phyloP scores from a whole-genome alignment of 129 eudicot genomes.

The Lactuca saligna region DNA sequence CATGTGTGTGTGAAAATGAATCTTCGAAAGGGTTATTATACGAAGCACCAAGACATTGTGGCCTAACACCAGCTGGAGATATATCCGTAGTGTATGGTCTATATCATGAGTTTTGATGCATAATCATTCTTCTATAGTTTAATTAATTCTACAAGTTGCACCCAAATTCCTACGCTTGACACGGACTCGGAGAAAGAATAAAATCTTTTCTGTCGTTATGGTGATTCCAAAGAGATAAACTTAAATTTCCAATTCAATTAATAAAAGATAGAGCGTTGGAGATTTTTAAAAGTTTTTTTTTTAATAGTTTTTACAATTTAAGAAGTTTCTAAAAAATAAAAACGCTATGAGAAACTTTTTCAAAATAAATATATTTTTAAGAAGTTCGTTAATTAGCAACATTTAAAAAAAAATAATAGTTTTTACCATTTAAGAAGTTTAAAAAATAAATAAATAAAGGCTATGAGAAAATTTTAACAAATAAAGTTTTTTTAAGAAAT shows the following conservation, averaged over 20 bases:
- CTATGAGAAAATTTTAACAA: no score
- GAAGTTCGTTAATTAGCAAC: no score
- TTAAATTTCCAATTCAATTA: neutral
- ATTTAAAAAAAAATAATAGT: no score
- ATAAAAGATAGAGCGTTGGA: no score
- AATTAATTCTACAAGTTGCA: neutral
- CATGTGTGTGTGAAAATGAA: neutral
- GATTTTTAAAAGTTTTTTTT: no score
- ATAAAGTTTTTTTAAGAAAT: no score
- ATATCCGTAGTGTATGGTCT: neutral
- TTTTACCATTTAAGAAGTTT: no score
- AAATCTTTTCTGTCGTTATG: neutral
- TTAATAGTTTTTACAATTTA: no score
- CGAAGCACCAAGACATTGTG: neutral
- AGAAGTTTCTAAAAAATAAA: no score
- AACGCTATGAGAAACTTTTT: no score
- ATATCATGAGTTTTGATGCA: neutral
- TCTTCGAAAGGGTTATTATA: neutral
- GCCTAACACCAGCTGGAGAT: neutral
- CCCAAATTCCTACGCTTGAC: neutral
- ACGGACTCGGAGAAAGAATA: neutral
- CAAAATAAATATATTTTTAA: no score
- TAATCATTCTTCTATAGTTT: neutral
- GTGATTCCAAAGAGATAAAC: neutral
- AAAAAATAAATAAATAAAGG: no score